Percentiles rank a stretch among this genome's conserved stretches.
phyloP scores from a whole-genome alignment of 768 basidiomycete species.

The Lactarius quietus region DNA sequence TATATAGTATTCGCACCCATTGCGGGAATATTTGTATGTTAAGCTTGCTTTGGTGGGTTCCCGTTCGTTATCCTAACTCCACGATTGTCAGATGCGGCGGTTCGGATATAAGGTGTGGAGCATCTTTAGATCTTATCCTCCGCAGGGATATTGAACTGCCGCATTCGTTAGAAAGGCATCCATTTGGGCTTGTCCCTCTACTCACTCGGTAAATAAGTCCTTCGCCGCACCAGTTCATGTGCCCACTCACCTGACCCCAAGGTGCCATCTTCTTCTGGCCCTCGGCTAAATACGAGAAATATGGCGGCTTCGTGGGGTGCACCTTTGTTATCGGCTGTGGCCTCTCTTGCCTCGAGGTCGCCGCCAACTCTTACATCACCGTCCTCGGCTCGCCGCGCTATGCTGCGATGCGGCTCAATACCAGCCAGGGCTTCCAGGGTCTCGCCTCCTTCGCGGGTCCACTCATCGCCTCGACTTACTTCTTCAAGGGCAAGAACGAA shows the following conservation, averaged over 20 bases:
- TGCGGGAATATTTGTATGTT: constrained; percentile 53
- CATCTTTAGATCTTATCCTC: not conserved
- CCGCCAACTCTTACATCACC: constrained; percentile 78
- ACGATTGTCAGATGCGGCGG: constrained; percentile 47
- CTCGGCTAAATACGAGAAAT: constrained; percentile 61
- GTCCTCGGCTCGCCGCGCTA: constrained; percentile 64
- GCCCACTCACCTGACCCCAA: constrained; percentile 17
- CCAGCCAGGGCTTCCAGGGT: constrained; percentile 78
- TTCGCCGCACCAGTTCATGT: constrained; percentile 30
- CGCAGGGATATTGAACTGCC: not conserved
- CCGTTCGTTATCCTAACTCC: not conserved
- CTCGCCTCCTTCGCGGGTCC: constrained; percentile 71
- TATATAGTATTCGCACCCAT: constrained; percentile 59
- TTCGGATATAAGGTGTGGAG: constrained; percentile 56
- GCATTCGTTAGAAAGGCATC: constrained; percentile 47
- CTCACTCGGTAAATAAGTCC: constrained; percentile 43
- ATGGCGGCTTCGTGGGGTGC: constrained; percentile 70
- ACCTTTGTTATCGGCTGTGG: constrained; percentile 73
- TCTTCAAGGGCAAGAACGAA: constrained; percentile 64
- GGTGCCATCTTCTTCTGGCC: constrained; percentile 82
- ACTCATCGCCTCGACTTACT: constrained; percentile 70
- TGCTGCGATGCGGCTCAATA: constrained; percentile 72
- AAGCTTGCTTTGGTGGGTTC: constrained; percentile 1
- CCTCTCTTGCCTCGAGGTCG: constrained; percentile 62
- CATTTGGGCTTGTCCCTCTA: constrained; percentile 58